Base-by-base conservation (phyloP, 2,329 filamentous ascomycete genomes). In the Aspergillus sp. region DNA sequence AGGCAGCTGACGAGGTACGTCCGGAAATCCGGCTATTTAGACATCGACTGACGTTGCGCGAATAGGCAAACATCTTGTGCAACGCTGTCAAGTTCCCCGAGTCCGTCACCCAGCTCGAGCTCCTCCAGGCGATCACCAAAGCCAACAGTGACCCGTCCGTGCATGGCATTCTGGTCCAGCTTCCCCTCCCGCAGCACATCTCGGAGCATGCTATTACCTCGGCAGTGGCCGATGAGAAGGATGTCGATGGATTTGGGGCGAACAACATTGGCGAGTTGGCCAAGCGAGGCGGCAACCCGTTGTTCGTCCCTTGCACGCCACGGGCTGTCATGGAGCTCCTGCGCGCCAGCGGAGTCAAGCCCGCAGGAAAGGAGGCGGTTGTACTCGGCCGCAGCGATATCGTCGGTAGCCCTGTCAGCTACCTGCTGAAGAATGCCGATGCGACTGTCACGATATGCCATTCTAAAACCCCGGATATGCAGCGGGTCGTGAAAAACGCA, bases 391-490 rank as follows among this genome's bases (percentile, higher is more conserved):
- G 91, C 38, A 96, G 89, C 60, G 89, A 98, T 57, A 98, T 98
- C 52, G 91, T 98, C 20, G 91, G 91, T 45, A 93, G 86, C 60
- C 91, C 91, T 12, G 86, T 96, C 55, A 95, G 89, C 68, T 93
- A 93, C 57, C 72, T 98, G 45, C 71, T 98, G 47, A 91, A 88
- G 61, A 93, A 93, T 53, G 89, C 91, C 27, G 84, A 98, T 60
- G 91, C 91, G 27, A 98, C 91, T 17, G 91, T 98, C 47, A 96
- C 89, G 2, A 78, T 94, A 34, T 96, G 91, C 66, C 91, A 98
- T 63, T 94, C 86, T 42, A 82, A 80, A 66, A 96, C 88, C 4
- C 63, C 75, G 37, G 72, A 82, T 48, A 65, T 96, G 24, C 68
- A 80, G 36, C 72, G 76, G 13, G 72, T 89, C 41, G 66, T 96